Evolutionary conservation across 2,329 filamentous ascomycete species (phyloP).

Genomic region (Ilyonectria mors-panacis): DNA sequence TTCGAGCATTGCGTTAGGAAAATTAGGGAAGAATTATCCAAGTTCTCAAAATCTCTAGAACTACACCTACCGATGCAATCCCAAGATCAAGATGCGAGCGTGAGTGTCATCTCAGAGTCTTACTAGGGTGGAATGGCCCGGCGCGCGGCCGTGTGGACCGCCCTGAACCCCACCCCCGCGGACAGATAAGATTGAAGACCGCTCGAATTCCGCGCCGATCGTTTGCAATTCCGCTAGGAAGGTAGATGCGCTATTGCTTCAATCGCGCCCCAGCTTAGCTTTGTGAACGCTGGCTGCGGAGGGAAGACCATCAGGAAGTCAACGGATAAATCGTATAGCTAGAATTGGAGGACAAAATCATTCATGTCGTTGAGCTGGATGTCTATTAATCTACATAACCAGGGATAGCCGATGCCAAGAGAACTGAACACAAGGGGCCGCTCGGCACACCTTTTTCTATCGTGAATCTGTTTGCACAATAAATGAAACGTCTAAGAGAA

Average conservation of each 20-base stretch:
- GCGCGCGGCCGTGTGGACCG: background rate
- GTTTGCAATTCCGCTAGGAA: background rate
- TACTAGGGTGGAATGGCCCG: background rate
- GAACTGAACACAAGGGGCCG: background rate
- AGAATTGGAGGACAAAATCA: background rate
- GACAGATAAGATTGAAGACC: background rate
- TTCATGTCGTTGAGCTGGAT: no score
- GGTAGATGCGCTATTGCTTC: background rate
- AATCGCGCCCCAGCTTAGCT: no score
- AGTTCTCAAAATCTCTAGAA: background rate
- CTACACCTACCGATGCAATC: no score
- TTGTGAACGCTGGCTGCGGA: no score
- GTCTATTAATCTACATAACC: no score
- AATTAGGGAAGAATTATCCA: no score
- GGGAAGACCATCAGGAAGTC: no score
- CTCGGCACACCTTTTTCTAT: background rate
- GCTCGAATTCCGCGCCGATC: conserved; percentile 2
- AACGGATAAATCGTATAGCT: background rate
- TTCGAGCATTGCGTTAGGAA: no score
- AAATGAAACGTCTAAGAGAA: no score
- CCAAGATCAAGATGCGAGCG: background rate
- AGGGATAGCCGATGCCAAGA: no score
- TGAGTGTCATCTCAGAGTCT: background rate
- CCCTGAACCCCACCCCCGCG: background rate
- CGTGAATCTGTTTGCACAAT: no score